phyloP scores from a whole-genome alignment of 257 asterid species.

The Solanum tarapatanum region DNA sequence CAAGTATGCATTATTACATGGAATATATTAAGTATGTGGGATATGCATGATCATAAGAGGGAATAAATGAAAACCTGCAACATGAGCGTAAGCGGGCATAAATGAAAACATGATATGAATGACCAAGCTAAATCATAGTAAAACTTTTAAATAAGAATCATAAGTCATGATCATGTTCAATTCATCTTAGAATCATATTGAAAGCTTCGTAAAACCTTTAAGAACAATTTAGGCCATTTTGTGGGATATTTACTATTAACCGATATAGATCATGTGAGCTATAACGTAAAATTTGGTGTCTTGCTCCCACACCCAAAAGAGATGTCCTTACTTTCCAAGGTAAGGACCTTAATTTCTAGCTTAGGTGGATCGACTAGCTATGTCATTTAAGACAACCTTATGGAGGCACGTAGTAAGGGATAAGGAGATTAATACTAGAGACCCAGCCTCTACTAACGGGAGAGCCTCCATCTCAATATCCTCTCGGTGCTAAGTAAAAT shows the following conservation, averaged over 20 bases:
- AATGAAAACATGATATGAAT: background rate
- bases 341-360: too few species aligned
- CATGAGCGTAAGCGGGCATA: background rate
- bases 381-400: background rate
- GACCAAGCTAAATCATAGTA: background rate
- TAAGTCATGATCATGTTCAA: background rate
- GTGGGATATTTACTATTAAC: background rate
- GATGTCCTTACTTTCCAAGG: background rate
- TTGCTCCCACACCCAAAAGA: background rate
- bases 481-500: background rate
- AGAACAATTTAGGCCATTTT: background rate
- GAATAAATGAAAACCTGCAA: too few species aligned
- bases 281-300: too few species aligned
- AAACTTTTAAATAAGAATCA: too few species aligned
- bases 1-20: background rate
- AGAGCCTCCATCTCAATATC: background rate
- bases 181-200: background rate
- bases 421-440: background rate
- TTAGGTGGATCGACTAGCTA: too few species aligned
- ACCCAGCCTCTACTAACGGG: background rate
- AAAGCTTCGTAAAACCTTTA: too few species aligned
- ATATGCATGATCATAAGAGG: background rate
- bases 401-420: background rate
- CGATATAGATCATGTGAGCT: background rate
- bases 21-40: background rate